A percentile compares a stretch with the other conserved stretches of the same genome.
Evolutionary conservation across 768 basidiomycete species (phyloP).

Genomic region (Daedaleopsis sinensis): DNA sequence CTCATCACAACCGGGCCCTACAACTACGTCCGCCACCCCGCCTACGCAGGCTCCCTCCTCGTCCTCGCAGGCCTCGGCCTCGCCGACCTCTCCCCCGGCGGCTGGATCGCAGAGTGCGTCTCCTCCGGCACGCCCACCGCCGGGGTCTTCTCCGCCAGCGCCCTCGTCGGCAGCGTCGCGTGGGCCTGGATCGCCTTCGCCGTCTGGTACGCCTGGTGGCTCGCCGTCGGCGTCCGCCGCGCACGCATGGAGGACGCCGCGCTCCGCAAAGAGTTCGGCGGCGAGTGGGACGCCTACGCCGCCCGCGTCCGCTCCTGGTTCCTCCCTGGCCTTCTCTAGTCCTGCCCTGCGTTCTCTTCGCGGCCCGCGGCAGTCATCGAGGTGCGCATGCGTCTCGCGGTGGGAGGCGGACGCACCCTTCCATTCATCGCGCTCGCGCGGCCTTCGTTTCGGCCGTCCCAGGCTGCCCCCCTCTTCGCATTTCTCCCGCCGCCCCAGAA

Average conservation of each 20-base stretch:
- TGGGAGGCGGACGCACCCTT: background rate
- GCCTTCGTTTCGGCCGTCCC: no score
- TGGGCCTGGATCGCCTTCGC: conserved; percentile 18
- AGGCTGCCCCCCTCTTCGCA: no score
- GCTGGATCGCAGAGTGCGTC: conserved; percentile 25
- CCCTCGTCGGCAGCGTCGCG: background rate
- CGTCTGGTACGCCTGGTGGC: conserved; percentile 22
- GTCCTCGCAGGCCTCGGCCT: conserved; percentile 21
- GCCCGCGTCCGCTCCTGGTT: conserved; percentile 23
- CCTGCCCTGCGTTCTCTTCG: background rate
- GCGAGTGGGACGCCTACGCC: conserved; percentile 26
- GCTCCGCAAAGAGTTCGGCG: conserved; percentile 20
- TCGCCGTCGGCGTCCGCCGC: conserved; percentile 16
- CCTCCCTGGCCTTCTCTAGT: conserved; percentile 23
- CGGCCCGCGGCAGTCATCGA: background rate
- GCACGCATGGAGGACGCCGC: conserved; percentile 24
- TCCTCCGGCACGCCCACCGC: conserved; percentile 2
- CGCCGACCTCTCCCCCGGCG: conserved; percentile 21
- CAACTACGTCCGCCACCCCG: conserved; percentile 38
- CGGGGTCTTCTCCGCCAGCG: background rate
- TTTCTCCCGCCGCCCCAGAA: background rate
- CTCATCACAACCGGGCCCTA: conserved; percentile 41
- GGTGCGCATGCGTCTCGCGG: background rate
- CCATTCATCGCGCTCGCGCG: no score
- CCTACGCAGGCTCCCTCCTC: conserved; percentile 31